These are phyloP conservation scores for Yamadazyma dushanensis DNA, from an alignment of 1,139 yeast genomes.

Conservation along the genomic window DNA sequence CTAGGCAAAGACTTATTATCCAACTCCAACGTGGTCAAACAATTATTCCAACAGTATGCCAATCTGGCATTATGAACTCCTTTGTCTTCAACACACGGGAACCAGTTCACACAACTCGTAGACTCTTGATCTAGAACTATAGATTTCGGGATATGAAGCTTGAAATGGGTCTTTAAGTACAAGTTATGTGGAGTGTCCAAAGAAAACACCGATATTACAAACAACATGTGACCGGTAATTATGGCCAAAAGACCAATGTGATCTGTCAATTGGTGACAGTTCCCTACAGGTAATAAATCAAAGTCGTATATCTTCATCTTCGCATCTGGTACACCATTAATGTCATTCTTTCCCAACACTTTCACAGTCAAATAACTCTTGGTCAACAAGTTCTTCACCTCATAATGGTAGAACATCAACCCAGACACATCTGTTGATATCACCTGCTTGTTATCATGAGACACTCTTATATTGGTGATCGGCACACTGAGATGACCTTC, in stretches of 20 bases:
- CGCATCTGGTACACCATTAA: conserved; percentile 19
- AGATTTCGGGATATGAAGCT: conserved; percentile 46
- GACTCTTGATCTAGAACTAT: conserved; percentile 8
- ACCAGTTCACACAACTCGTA: conserved; percentile 61
- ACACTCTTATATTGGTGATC: conserved; percentile 41
- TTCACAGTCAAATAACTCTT: conserved; percentile 49
- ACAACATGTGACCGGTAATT: conserved; percentile 52
- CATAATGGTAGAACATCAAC: conserved; percentile 58
- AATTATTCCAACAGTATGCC: conserved; percentile 69
- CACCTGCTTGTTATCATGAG: conserved; percentile 54
- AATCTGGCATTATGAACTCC: conserved; percentile 44
- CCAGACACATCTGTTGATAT: conserved; percentile 64
- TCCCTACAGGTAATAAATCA: conserved; percentile 55
- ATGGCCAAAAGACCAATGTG: conserved; percentile 61
- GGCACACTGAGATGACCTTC: conserved; percentile 57
- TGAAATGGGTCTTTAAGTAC: conserved; percentile 50
- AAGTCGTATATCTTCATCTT: conserved; percentile 27
- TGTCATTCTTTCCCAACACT: conserved; percentile 51
- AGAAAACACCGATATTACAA: conserved; percentile 58
- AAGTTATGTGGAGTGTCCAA: conserved; percentile 31
- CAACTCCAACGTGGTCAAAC: conserved; percentile 56
- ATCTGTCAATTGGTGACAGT: conserved; percentile 52
- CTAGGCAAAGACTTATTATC: conserved; percentile 28
- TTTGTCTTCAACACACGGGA: conserved; percentile 35
- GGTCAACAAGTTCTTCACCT: conserved; percentile 54